phyloP scores from a whole-genome alignment of 805 yeast genomes.

The Sugiyamaella qingdaonensis region DNA sequence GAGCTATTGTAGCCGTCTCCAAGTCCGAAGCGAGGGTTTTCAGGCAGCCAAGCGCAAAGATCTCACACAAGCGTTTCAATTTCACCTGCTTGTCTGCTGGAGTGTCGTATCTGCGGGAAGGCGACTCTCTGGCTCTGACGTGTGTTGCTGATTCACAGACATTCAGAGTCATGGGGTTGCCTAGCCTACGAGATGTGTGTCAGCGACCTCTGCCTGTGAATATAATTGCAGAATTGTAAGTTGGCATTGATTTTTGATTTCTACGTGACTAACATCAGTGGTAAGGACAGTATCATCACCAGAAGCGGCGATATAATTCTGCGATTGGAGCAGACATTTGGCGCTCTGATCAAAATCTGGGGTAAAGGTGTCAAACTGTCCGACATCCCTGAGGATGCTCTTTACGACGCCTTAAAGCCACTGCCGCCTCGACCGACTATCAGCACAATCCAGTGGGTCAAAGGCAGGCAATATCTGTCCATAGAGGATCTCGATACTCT shows the following conservation, averaged over 20 bases:
- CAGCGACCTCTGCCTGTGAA: conserved; percentile 44
- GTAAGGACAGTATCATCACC: conserved; percentile 41
- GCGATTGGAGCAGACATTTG: conserved; percentile 53
- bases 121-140: conserved; percentile 39
- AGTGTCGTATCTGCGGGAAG: conserved; percentile 42
- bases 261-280: conserved; percentile 21
- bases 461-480: conserved; percentile 64
- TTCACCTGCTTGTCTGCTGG: conserved; percentile 50
- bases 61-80: conserved; percentile 59
- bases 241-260: conserved; percentile 2
- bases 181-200: conserved; percentile 58
- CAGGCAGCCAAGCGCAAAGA: conserved; percentile 55
- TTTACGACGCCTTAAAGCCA: conserved; percentile 64
- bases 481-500: conserved; percentile 58
- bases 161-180: conserved; percentile 43
- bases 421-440: conserved; percentile 79
- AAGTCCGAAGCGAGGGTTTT: conserved; percentile 58
- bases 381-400: conserved; percentile 44
- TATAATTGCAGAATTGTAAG: conserved; percentile 37
- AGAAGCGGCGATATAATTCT: conserved; percentile 43
- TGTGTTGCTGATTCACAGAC: conserved; percentile 21
- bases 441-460: conserved; percentile 79
- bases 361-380: conserved; percentile 37
- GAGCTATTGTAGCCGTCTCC: conserved; percentile 56
- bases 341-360: conserved; percentile 47